Conservation (phyloP, 306 rosid species). For the Betula pendula region DNA sequence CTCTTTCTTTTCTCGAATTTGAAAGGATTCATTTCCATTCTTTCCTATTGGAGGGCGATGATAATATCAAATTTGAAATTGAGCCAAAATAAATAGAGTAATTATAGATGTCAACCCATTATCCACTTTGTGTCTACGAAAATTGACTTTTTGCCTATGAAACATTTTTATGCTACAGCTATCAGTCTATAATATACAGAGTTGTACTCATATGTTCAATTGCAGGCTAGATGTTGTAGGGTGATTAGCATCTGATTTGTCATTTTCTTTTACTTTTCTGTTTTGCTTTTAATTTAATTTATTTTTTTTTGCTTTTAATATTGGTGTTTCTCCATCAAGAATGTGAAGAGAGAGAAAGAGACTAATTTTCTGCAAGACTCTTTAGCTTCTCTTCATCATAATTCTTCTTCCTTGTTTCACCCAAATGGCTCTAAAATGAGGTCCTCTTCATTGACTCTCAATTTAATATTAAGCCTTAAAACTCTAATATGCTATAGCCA, state of each 20-base stretch:
- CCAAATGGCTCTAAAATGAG: not conserved
- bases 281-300: not conserved
- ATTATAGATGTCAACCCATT: no score
- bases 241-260: not conserved
- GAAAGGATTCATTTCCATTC: no score
- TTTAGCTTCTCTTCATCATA: not conserved
- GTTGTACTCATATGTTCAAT: not conserved
- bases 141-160: not conserved
- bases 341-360: not conserved
- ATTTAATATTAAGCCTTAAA: not conserved
- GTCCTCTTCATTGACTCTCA: not conserved
- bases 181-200: not conserved
- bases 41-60: no score
- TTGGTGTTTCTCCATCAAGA: not conserved
- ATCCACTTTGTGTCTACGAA: no score
- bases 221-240: not conserved
- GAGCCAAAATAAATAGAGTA: no score
- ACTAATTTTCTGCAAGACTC: not conserved
- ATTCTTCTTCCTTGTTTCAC: not conserved
- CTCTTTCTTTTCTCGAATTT: no score
- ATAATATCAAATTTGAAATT: no score
- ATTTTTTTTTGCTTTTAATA: not conserved
- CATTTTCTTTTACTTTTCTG: not conserved
- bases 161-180: not conserved
- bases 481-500: not conserved